These are phyloP conservation scores for Phellinidium pouzarii DNA, from an alignment of 1,284 basidiomycete genomes.

Conservation along the genomic window DNA sequence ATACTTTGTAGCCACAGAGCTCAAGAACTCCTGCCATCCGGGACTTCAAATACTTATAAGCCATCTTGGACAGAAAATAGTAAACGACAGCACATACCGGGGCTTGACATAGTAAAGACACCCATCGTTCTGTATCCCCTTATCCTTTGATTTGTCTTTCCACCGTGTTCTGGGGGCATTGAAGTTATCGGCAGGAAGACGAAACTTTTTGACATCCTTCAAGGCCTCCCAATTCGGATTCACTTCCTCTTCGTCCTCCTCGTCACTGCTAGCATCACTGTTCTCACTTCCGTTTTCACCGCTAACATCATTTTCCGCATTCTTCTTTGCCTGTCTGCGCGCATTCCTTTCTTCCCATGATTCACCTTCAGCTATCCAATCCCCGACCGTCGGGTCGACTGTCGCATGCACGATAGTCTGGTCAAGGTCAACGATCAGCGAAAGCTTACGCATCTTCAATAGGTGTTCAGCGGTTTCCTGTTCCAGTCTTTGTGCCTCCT, in stretches of 20 bases:
- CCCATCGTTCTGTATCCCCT: conserved; percentile 62
- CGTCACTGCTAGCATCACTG: conserved; percentile 34
- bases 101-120: conserved; percentile 98
- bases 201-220: conserved; percentile 84
- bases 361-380: conserved; percentile 88
- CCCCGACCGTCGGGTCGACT: conserved; percentile 95
- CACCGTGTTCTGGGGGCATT: conserved; percentile 35
- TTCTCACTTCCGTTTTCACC: conserved; percentile 31
- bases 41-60: conserved; percentile 49
- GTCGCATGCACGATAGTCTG: conserved; percentile 99
- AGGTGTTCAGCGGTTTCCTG: conserved; percentile 75
- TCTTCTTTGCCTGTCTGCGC: conserved; percentile 34
- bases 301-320: conserved; percentile 21
- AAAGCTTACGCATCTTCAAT: conserved; percentile 72
- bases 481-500: conserved; percentile 88
- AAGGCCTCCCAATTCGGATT: conserved; percentile 90
- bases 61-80: conserved; percentile 15
- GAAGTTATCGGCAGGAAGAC: conserved; percentile 75
- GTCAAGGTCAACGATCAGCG: conserved; percentile 96
- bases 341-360: conserved; percentile 54
- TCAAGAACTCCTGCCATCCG: conserved; percentile 77
- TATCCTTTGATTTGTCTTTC: conserved; percentile 46
- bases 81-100: conserved; percentile 46
- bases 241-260: conserved; percentile 40
- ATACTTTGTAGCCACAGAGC: conserved; percentile 69